These are phyloP conservation scores for Thielaviopsis musarum DNA, from an alignment of 2,329 filamentous ascomycete species.

Conservation along the genomic window DNA sequence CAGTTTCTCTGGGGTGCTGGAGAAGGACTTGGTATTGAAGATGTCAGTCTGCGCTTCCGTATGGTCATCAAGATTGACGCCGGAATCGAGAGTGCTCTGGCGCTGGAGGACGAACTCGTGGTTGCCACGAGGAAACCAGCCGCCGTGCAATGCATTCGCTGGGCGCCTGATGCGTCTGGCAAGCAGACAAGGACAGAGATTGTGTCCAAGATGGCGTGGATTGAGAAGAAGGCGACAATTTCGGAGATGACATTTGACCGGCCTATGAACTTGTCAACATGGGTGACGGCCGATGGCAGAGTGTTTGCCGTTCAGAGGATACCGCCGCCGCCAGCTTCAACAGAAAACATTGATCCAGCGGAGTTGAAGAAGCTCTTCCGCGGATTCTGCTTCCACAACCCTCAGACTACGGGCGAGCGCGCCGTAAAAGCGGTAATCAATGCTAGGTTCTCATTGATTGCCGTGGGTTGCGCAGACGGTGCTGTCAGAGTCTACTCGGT, in stretches of 20 bases:
- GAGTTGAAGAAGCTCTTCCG: constrained; percentile 54
- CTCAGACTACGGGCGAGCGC: constrained; percentile 38
- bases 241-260: constrained; percentile 82
- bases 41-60: constrained; percentile 80
- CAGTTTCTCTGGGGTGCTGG: constrained; percentile 58
- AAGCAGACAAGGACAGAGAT: constrained; percentile 84
- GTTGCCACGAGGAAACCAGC: constrained; percentile 84
- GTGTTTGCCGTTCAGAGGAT: constrained; percentile 81
- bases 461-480: constrained; percentile 66
- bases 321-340: constrained; percentile 18
- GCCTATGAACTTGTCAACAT: constrained; percentile 89
- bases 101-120: constrained; percentile 80
- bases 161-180: constrained; percentile 68
- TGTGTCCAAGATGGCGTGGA: constrained; percentile 70
- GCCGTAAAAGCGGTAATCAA: constrained; percentile 73
- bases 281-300: constrained; percentile 76
- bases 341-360: constrained; percentile 21
- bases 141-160: constrained; percentile 91
- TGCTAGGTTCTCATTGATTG: constrained; percentile 83
- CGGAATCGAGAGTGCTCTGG: constrained; percentile 73
- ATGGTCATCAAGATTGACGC: constrained; percentile 98
- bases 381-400: constrained; percentile 78
- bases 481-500: constrained; percentile 80
- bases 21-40: constrained; percentile 65
- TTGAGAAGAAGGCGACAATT: constrained; percentile 61